Conservation (phyloP, 441 rosid genomes). For the Gossypium schwendimanii region DNA sequence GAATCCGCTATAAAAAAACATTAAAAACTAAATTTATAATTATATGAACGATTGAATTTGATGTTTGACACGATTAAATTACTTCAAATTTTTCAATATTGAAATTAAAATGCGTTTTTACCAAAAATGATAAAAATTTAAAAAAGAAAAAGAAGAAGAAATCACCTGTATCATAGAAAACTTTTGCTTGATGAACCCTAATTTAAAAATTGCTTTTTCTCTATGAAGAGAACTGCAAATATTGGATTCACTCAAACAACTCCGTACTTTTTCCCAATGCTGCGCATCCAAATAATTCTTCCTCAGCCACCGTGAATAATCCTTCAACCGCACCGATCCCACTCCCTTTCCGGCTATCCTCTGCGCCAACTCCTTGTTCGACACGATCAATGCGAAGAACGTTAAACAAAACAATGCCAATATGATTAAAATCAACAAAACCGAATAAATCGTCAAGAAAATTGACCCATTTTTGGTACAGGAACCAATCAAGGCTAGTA, state of each 20-base stretch:
- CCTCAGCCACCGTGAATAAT: slow-evolving; percentile 6
- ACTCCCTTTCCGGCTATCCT: neutral
- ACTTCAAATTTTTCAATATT: no score
- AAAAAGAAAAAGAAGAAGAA: neutral
- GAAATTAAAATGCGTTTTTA: no score
- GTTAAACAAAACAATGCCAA: neutral
- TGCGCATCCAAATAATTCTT: neutral
- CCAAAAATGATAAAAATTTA: neutral
- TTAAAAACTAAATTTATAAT: no score
- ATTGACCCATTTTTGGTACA: neutral
- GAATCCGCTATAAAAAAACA: no score
- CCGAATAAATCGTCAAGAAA: slow-evolving; percentile 2
- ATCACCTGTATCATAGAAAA: slow-evolving; percentile 8
- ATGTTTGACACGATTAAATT: no score
- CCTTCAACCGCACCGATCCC: neutral
- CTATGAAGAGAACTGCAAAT: neutral
- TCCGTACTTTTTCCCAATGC: neutral
- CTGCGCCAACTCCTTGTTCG: neutral
- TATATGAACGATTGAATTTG: no score
- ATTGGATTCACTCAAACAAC: slow-evolving; percentile 11
- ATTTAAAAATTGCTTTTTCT: neutral
- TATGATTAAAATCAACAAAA: neutral
- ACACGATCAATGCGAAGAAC: neutral
- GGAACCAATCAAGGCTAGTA: slow-evolving; percentile 6
- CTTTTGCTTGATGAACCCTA: neutral